Percentiles rank a stretch among this genome's conserved stretches.
These are phyloP conservation scores for Tinospora cordifolia DNA, from an alignment of 164 flowering plant species.

Conservation along the genomic window DNA sequence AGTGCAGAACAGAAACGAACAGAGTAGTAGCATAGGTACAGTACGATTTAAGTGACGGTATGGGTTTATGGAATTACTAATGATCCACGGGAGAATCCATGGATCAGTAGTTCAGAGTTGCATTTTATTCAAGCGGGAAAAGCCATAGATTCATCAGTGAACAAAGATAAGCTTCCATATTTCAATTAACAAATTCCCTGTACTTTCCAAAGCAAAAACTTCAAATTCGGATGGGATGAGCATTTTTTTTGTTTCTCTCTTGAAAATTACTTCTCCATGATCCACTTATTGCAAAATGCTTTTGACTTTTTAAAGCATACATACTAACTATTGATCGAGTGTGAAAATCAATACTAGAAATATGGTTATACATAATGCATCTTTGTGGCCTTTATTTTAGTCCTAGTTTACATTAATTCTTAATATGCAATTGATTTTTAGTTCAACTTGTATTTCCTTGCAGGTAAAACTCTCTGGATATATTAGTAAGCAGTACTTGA, in stretches of 20 bases:
- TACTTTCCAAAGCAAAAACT: no score
- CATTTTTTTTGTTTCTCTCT: no score
- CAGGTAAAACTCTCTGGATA: slow-evolving; percentile 97
- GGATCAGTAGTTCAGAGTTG: slow-evolving; percentile 51
- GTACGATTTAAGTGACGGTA: no score
- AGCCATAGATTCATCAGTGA: slow-evolving; percentile 22
- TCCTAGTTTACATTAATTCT: background rate
- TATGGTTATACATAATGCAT: background rate
- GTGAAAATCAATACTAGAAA: background rate
- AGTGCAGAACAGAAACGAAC: no score
- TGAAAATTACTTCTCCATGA: background rate
- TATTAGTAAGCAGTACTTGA: slow-evolving; percentile 91
- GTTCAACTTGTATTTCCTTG: slow-evolving; percentile 11
- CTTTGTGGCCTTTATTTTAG: background rate
- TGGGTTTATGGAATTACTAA: no score
- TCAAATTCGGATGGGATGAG: no score
- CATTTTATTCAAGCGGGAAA: slow-evolving; percentile 70
- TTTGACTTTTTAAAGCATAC: background rate
- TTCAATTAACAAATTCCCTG: background rate
- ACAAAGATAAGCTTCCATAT: slow-evolving; percentile 31
- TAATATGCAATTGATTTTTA: background rate
- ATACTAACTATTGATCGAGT: no score
- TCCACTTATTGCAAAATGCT: background rate
- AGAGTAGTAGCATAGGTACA: no score
- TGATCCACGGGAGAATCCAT: slow-evolving; percentile 56